Evolutionary conservation across 75 land plant species (phyloP).

Genomic region (Cupressus sempervirens): DNA sequence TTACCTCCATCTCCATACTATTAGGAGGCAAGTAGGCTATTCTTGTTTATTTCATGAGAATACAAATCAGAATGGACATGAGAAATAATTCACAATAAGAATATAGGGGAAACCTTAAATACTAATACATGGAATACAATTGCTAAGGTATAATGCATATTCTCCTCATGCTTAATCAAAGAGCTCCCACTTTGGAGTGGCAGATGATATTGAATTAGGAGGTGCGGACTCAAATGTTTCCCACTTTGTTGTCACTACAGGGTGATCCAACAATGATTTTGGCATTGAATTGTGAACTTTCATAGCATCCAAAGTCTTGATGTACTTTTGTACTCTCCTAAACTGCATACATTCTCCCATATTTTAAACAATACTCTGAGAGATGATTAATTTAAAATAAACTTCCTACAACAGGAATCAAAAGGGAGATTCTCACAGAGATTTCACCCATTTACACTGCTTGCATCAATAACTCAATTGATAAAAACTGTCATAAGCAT

Average conservation of each 20-base stretch:
- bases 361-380: not conserved
- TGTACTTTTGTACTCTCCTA: constrained; percentile 63
- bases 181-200: constrained; percentile 35
- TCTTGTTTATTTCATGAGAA: constrained; percentile 9
- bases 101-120: not conserved
- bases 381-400: not conserved
- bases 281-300: constrained; percentile 42
- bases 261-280: constrained; percentile 24
- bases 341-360: constrained; percentile 32
- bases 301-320: constrained; percentile 49
- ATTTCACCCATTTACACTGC: constrained; percentile 6
- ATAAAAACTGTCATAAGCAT: not conserved
- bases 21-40: constrained; percentile 1
- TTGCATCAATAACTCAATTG: not conserved
- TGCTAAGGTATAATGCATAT: not conserved
- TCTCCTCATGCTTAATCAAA: constrained; percentile 32
- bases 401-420: not conserved
- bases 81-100: not conserved
- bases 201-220: constrained; percentile 18
- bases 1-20: constrained; percentile 6
- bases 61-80: not conserved
- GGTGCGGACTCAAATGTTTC: constrained; percentile 58
- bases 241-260: constrained; percentile 66
- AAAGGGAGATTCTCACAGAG: not conserved
- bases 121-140: not conserved